Evolutionary conservation across 768 basidiomycete species (phyloP), one percentile per base, ranked within the genome.

Genomic region (Lentinula edodes): DNA sequence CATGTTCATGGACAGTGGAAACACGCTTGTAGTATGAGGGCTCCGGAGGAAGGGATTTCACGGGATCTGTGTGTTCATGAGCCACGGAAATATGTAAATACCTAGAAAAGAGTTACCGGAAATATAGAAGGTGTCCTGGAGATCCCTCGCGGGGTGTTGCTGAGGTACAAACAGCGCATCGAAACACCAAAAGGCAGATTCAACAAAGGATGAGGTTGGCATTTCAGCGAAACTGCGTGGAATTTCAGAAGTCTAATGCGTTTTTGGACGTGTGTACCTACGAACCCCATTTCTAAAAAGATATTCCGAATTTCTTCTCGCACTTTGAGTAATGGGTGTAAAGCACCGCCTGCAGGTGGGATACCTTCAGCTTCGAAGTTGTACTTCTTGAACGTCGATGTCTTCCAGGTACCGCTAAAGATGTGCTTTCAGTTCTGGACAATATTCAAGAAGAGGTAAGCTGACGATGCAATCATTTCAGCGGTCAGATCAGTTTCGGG

Each of bases 141-240:
- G 71, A 65, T 99, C 97, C 69, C 97, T 87, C 12, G 97, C 97
- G 6, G 97, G 97, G 77, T 99, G 97, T 72, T 98, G 96, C 70
- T 99, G 97, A 0, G 97, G 97, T 0, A 99, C 97, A 73, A 96
- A 99, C 65, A 99, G 82, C 1, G 95, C 87, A 73, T 99, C 97
- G 75, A 99, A 98, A 72, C 95, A 97, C 97, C 97, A 99, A 83
- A 98, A 99, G 39, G 91, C 91, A 20, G 94, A 96, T 75, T 99
- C 97, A 60, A 99, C 95, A 72, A 93, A 99, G 59, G 88, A 87
- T 54, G 87, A 86, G 8, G 97, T 98, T 13, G 95, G 94, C 97
- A 99, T 99, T 75, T 99, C 97, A 52, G 94, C 88, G 76, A 98
- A 99, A 9, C 96, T 98, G 66, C 15, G 28, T 3, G 15, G 18